These are phyloP conservation scores for Corynascus novoguineensis DNA, from an alignment of 495 filamentous ascomycete species.

Conservation along the genomic window DNA sequence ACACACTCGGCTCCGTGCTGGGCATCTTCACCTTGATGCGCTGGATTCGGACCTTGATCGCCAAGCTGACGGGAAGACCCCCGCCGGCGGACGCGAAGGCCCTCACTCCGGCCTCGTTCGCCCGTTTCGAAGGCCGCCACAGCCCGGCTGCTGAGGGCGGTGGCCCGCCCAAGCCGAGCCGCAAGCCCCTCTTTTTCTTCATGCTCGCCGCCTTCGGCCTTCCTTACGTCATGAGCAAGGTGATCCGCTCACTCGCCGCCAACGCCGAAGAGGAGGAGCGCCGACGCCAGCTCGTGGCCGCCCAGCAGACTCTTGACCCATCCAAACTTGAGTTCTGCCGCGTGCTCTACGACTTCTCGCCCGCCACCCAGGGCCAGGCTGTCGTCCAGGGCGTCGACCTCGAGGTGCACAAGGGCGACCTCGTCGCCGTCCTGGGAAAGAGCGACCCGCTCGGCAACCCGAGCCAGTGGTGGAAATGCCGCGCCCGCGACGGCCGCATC, in stretches of 20 bases:
- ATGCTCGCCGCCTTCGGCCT: conserved; percentile 88
- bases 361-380: conserved; percentile 53
- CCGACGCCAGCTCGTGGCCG: conserved; percentile 47
- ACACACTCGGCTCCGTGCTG: conserved; percentile 90
- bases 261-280: conserved; percentile 76
- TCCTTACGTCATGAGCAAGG: conserved; percentile 91
- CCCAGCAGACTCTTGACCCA: conserved; percentile 62
- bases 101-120: conserved; percentile 84
- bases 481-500: conserved; percentile 82
- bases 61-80: conserved; percentile 90
- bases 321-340: conserved; percentile 92
- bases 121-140: conserved; percentile 68
- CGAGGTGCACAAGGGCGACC: conserved; percentile 87
- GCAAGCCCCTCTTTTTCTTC: conserved; percentile 96
- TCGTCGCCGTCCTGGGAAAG: conserved; percentile 92
- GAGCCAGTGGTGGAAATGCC: conserved; percentile 94
- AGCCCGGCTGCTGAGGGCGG: conserved; percentile 27
- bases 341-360: conserved; percentile 87
- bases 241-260: conserved; percentile 77
- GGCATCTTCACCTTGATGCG: conserved; percentile 95
- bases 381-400: conserved; percentile 73
- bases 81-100: conserved; percentile 79
- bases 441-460: conserved; percentile 86
- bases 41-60: conserved; percentile 84
- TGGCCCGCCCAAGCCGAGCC: conserved; percentile 67